These are phyloP conservation scores for Exobasidium rhododendri DNA, from an alignment of 1,284 basidiomycete genomes.

Conservation along the genomic window DNA sequence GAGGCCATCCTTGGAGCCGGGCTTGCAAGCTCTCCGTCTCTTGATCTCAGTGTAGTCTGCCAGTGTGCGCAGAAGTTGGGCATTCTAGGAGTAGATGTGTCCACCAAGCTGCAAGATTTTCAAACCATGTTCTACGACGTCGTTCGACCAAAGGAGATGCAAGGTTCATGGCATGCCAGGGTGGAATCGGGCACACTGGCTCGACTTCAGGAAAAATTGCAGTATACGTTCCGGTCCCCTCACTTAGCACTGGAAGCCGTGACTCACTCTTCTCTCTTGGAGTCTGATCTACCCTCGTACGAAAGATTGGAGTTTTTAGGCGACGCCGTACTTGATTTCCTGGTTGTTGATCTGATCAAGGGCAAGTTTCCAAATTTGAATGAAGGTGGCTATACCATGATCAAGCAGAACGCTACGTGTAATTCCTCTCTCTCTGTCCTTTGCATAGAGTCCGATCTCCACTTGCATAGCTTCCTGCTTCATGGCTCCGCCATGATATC, in stretches of 20 bases:
- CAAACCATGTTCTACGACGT: neutral
- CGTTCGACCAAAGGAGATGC: neutral
- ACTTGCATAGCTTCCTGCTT: conserved; percentile 15
- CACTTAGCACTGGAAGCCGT: conserved; percentile 40
- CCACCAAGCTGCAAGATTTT: neutral
- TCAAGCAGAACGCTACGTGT: conserved; percentile 23
- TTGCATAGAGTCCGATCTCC: conserved; percentile 17
- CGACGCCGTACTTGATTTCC: conserved; percentile 36
- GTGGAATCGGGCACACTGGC: neutral
- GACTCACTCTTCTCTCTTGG: conserved; percentile 31
- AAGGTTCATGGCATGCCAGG: neutral
- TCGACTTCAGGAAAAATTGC: conserved; percentile 20
- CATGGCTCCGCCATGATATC: conserved; percentile 11
- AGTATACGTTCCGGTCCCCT: conserved; percentile 29
- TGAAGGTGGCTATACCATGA: conserved; percentile 27
- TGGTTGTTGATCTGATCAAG: conserved; percentile 21
- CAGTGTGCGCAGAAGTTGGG: conserved; percentile 1
- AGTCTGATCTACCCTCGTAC: conserved; percentile 26
- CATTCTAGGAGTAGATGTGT: neutral
- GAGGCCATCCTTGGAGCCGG: conserved; percentile 33
- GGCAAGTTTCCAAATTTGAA: conserved; percentile 11
- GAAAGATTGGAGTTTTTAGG: conserved; percentile 45
- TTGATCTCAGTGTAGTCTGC: neutral
- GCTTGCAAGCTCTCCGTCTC: neutral
- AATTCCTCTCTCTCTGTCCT: conserved; percentile 26